Percentiles rank a stretch among this genome's conserved stretches.
phyloP scores from a whole-genome alignment of 2,329 filamentous ascomycete species.

The Xylaria arbuscula region DNA sequence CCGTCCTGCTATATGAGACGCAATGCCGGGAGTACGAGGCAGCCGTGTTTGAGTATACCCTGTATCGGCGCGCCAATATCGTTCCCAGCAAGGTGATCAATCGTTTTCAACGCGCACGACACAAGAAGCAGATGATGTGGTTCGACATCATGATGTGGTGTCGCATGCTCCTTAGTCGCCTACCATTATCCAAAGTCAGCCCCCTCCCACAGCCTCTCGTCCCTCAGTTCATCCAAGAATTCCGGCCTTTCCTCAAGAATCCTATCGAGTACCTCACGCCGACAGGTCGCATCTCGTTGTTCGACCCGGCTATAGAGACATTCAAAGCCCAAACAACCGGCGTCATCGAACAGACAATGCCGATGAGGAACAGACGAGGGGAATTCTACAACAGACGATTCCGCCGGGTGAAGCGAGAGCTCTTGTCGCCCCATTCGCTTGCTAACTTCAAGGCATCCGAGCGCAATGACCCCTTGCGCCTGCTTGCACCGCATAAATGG shows the following conservation, averaged over 20 bases:
- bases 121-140: conserved; percentile 50
- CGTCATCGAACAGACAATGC: conserved; percentile 19
- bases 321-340: conserved; percentile 20
- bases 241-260: conserved; percentile 58
- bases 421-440: conserved; percentile 39
- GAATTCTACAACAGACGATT: not conserved
- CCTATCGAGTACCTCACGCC: conserved; percentile 52
- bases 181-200: conserved; percentile 21
- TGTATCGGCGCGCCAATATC: conserved; percentile 44
- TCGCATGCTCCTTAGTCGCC: conserved; percentile 37
- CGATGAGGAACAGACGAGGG: conserved; percentile 20
- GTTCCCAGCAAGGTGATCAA: conserved; percentile 28
- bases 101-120: conserved; percentile 45
- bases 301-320: conserved; percentile 41
- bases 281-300: conserved; percentile 55
- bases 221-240: conserved; percentile 60
- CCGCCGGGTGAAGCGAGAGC: not conserved
- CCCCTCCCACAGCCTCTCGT: conserved; percentile 46
- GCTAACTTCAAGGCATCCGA: conserved; percentile 30
- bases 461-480: conserved; percentile 31
- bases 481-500: conserved; percentile 23
- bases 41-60: conserved; percentile 44
- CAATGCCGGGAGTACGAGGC: conserved; percentile 44
- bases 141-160: conserved; percentile 48
- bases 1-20: conserved; percentile 46